Conservation (phyloP, 768 basidiomycete genomes). For the Suillus spraguei region DNA sequence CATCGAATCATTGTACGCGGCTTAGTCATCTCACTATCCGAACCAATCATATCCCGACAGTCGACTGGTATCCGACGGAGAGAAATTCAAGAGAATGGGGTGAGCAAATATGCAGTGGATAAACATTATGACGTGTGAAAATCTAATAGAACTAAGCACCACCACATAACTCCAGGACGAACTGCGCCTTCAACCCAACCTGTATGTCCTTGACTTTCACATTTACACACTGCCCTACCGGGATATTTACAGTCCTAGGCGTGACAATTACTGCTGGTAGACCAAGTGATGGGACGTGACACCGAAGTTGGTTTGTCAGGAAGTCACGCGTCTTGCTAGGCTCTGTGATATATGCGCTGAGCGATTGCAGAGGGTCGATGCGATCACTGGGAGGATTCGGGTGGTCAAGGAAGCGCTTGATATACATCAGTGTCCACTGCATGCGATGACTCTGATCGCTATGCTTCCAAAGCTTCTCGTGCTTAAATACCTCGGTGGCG, state of each 20-base stretch:
- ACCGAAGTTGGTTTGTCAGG: constrained; percentile 17
- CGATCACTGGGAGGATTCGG: constrained; percentile 20
- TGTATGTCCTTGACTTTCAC: constrained; percentile 31
- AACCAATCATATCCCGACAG: constrained; percentile 11
- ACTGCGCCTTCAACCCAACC: constrained; percentile 23
- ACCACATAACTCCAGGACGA: constrained; percentile 2
- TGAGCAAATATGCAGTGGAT: background rate
- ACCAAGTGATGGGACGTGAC: constrained; percentile 31
- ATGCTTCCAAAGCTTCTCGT: constrained; percentile 38
- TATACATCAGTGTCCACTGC: constrained; percentile 44
- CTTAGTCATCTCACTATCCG: constrained; percentile 27
- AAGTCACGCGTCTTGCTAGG: constrained; percentile 13
- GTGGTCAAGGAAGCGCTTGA: constrained; percentile 40
- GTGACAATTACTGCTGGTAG: constrained; percentile 20
- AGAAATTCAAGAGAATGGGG: background rate
- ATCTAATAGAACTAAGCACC: background rate
- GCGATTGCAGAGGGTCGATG: constrained; percentile 29
- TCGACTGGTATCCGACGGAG: constrained; percentile 12
- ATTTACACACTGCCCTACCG: constrained; percentile 29
- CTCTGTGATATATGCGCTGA: constrained; percentile 31
- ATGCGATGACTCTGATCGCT: constrained; percentile 34
- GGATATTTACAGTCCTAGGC: constrained; percentile 15
- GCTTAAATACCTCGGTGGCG: constrained; percentile 37
- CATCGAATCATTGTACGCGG: constrained; percentile 13
- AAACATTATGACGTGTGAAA: background rate